phyloP scores from a whole-genome alignment of 345 rosid species.

The Cochlearia excelsa region DNA sequence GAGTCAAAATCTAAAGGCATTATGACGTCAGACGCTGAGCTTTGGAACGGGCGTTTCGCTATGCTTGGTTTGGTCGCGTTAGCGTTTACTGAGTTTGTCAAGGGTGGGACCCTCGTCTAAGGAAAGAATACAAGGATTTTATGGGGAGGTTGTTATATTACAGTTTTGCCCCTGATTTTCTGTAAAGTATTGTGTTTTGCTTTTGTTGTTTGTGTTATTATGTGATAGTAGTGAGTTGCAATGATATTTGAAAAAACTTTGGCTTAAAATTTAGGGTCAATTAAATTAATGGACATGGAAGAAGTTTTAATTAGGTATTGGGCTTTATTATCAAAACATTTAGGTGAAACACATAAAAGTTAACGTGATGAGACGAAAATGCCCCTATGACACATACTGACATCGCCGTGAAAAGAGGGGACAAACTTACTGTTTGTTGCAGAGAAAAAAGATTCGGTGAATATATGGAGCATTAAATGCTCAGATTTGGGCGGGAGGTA shows the following conservation, averaged over 20 bases:
- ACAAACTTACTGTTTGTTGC: no score
- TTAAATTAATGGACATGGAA: no score
- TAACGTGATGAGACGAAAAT: no score
- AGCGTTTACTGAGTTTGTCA: constrained; percentile 68
- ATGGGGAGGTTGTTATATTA: constrained; percentile 9
- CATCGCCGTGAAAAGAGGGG: no score
- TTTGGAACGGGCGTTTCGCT: constrained; percentile 80
- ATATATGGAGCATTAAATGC: no score
- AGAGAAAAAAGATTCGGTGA: no score
- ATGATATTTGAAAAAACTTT: constrained; percentile 9
- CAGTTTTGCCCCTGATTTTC: constrained; percentile 3
- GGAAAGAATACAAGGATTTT: not conserved
- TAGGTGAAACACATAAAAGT: no score
- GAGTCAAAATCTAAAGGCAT: constrained; percentile 56
- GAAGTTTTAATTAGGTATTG: no score
- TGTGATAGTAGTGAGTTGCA: no score
- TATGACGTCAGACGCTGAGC: constrained; percentile 81
- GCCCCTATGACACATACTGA: no score
- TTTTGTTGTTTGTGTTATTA: not conserved
- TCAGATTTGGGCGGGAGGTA: no score
- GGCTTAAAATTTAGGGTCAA: not conserved
- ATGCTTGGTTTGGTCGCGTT: constrained; percentile 79
- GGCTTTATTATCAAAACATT: no score
- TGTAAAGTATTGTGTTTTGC: constrained; percentile 19
- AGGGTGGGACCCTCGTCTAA: constrained; percentile 58